Base-by-base conservation (phyloP, 805 yeast species). In the Candida tibetensis region DNA sequence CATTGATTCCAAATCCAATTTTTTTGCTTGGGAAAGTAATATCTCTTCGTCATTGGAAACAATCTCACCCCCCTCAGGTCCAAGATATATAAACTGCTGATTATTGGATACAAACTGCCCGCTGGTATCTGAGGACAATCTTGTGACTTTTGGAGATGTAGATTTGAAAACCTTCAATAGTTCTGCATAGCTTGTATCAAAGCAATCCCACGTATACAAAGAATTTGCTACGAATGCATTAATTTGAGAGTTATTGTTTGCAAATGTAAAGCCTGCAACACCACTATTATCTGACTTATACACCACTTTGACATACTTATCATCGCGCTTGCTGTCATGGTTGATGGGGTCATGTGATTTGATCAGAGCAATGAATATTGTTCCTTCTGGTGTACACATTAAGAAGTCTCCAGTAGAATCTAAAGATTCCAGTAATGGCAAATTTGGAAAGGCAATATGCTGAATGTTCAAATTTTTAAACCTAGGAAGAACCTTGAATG, bases 311-410 rank as follows among this genome's bases (percentile, higher is more conserved):
- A 60, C 44, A 32, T 49, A 52, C 39, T 60, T 65, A 35, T 67
- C 72, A 34, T 67, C 72, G 17, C 64, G 55, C 39, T 64, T 66
- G 32, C 52, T 58, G 5, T 49, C 55, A 13, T 52, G 53, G 2
- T 49, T 44, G 10, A 29, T 44, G 1, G 57, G 56, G 14, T 54
- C 54, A 42, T 66, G 69, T 5, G 52, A 39, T 31, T 60, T 61
- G 15, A 66, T 39, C 21, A 48, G 37, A 2, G 62, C 57, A 8
- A 57, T 41, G 38, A 58, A 59, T 0, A 68, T 30, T 1, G 46
- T 29, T 17, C 64, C 64, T 12, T 66, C 69, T 5, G 39, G 32
- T 2, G 69, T 58, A 4, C 57, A 51, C 8, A 59, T 27, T 9
- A 68, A 40, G 31, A 66, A 57, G 19, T 62, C 66, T 0, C 61